Conservation (phyloP, 2,329 filamentous ascomycete species). For the Tolypocladium capitatum region DNA sequence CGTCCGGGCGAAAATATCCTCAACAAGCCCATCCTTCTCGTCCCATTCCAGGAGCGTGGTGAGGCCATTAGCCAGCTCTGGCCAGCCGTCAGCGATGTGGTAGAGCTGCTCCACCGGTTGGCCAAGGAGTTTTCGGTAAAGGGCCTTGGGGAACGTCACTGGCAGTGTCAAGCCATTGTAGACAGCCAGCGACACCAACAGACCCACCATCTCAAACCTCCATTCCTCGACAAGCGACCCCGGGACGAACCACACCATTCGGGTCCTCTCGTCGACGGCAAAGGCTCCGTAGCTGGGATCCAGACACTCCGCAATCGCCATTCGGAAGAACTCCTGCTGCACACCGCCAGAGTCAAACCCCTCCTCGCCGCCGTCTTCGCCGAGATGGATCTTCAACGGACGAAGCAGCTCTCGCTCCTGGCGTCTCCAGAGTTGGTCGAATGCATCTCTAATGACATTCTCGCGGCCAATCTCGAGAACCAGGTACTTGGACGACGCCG, state of each 20-base stretch:
- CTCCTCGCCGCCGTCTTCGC: constrained; percentile 70
- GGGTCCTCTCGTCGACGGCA: constrained; percentile 59
- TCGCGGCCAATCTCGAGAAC: constrained; percentile 56
- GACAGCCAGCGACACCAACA: constrained; percentile 78
- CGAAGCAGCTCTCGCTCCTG: constrained; percentile 70
- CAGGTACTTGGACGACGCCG: constrained; percentile 57
- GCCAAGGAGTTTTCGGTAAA: constrained; percentile 70
- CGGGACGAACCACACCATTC: constrained; percentile 80
- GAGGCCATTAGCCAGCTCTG: constrained; percentile 63
- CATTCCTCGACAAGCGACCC: constrained; percentile 70
- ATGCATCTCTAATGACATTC: constrained; percentile 56
- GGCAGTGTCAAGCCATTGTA: constrained; percentile 91
- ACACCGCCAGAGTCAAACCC: constrained; percentile 91
- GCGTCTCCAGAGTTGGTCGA: constrained; percentile 82
- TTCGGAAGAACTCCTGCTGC: constrained; percentile 88
- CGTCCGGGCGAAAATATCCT: constrained; percentile 69
- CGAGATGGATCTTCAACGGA: constrained; percentile 78
- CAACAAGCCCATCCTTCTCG: constrained; percentile 59
- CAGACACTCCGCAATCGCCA: constrained; percentile 69
- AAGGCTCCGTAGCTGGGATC: constrained; percentile 71
- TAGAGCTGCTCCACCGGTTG: constrained; percentile 56
- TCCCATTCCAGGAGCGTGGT: constrained; percentile 63
- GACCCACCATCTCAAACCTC: constrained; percentile 80
- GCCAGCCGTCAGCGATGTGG: constrained; percentile 80
- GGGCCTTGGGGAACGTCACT: constrained; percentile 70